A percentile compares a stretch with the other conserved stretches of the same genome.
These are phyloP conservation scores for Saturnispora dispora DNA, from an alignment of 805 yeast genomes.

Conservation along the genomic window DNA sequence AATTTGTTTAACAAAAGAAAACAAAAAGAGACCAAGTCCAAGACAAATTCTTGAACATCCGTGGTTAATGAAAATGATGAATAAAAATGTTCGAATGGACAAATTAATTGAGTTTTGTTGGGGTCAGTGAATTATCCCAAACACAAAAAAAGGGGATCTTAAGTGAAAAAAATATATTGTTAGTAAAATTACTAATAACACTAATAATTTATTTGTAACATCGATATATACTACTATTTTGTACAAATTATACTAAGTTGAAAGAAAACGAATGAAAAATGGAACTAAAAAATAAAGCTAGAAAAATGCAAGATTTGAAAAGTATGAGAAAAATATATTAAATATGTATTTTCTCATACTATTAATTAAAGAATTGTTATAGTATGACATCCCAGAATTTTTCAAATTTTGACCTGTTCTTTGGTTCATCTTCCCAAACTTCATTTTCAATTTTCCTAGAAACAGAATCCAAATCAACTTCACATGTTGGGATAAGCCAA, in stretches of 20 bases:
- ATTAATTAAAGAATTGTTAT: neutral
- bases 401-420: conserved; percentile 3
- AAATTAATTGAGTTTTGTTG: conserved; percentile 71
- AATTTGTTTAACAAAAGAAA: conserved; percentile 73
- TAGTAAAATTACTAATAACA: neutral
- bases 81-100: conserved; percentile 72
- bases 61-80: conserved; percentile 77
- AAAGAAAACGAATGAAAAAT: neutral
- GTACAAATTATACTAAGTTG: neutral
- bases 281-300: neutral
- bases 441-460: conserved; percentile 28
- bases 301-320: neutral
- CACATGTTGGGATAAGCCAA: conserved; percentile 38
- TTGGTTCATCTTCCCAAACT: conserved; percentile 42
- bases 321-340: neutral
- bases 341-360: neutral
- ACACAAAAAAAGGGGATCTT: neutral
- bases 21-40: conserved; percentile 79
- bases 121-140: conserved; percentile 27
- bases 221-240: neutral
- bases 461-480: conserved; percentile 38
- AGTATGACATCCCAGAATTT: conserved; percentile 7
- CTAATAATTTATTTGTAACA: neutral
- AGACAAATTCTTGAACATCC: conserved; percentile 90
- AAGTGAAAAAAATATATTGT: too few species aligned